Percentiles rank a stretch among this genome's conserved stretches.
Conservation (phyloP, 805 yeast species). For the Yarrowia phangngaensis region DNA sequence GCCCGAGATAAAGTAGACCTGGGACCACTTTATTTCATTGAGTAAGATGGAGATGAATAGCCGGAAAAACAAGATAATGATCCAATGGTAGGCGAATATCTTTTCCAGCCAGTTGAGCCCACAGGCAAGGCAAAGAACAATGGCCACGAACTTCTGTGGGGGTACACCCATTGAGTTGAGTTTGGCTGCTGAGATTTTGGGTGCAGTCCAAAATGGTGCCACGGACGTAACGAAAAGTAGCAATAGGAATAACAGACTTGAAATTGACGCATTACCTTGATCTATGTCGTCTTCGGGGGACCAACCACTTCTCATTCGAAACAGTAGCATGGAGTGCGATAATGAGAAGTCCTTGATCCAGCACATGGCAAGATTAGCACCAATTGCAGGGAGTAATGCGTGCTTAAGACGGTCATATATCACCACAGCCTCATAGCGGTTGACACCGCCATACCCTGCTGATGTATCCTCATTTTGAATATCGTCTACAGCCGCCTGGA, state of each 20-base stretch:
- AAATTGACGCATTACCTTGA: neutral
- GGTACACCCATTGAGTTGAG: constrained; percentile 15
- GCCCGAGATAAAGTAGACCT: constrained; percentile 21
- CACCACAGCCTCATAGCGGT: constrained; percentile 16
- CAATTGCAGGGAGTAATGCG: constrained; percentile 4
- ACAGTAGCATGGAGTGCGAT: constrained; percentile 12
- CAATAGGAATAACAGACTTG: constrained; percentile 8
- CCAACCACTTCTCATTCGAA: constrained; percentile 1
- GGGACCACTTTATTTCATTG: constrained; percentile 25
- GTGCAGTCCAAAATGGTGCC: constrained; percentile 17
- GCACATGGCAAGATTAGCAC: constrained; percentile 20
- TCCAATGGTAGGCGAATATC: constrained; percentile 21
- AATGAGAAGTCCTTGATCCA: constrained; percentile 25
- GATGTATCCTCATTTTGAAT: constrained; percentile 23
- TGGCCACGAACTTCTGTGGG: constrained; percentile 22
- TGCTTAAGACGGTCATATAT: constrained; percentile 8
- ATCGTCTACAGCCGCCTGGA: constrained; percentile 13
- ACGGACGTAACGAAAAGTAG: constrained; percentile 18
- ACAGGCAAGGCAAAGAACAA: constrained; percentile 6
- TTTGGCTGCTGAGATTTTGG: constrained; percentile 12
- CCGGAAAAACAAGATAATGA: constrained; percentile 3
- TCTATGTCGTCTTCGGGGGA: constrained; percentile 13
- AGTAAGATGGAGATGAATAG: constrained; percentile 8
- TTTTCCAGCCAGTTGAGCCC: constrained; percentile 22
- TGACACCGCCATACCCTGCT: constrained; percentile 21